Evolutionary conservation across 768 basidiomycete species (phyloP).

Genomic region (Pleurotus cornucopiae): DNA sequence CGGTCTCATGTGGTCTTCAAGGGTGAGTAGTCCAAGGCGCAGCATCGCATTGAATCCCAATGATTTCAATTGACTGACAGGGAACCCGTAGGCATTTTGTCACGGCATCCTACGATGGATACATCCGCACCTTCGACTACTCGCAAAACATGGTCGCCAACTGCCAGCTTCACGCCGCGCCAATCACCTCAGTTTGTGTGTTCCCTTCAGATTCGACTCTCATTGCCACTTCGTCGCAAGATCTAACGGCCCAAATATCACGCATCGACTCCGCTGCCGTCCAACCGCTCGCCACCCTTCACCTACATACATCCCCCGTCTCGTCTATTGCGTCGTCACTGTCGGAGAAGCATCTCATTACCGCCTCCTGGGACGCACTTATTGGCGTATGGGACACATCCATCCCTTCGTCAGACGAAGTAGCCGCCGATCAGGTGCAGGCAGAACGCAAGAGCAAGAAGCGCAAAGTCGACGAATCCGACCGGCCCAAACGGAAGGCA

Average conservation of each 20-base stretch:
- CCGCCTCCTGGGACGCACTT: conserved; percentile 83
- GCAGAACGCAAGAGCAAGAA: conserved; percentile 61
- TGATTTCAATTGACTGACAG: conserved; percentile 8
- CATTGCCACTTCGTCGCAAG: conserved; percentile 74
- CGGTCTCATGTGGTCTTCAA: conserved; percentile 56
- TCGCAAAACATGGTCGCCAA: conserved; percentile 53
- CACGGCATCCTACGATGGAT: conserved; percentile 80
- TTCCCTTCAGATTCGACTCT: conserved; percentile 41
- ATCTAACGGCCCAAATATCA: conserved; percentile 65
- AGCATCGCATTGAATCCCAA: conserved; percentile 2
- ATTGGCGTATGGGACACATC: conserved; percentile 77
- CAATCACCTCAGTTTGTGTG: conserved; percentile 63
- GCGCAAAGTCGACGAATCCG: conserved; percentile 43
- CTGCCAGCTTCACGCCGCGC: conserved; percentile 51
- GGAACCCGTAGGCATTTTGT: conserved; percentile 52
- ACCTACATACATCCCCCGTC: conserved; percentile 79
- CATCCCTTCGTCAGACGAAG: conserved; percentile 62
- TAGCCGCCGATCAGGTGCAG: conserved; percentile 34
- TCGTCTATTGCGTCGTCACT: conserved; percentile 61
- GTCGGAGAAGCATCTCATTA: conserved; percentile 64
- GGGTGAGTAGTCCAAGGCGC: conserved; percentile 33
- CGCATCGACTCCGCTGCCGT: conserved; percentile 18
- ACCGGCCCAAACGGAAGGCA: conserved; percentile 52
- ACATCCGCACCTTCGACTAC: conserved; percentile 69
- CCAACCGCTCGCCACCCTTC: conserved; percentile 60